Percentiles rank a stretch among this genome's conserved stretches.
Evolutionary conservation across 441 rosid genomes (phyloP).

Genomic region (Geranium incanum): DNA sequence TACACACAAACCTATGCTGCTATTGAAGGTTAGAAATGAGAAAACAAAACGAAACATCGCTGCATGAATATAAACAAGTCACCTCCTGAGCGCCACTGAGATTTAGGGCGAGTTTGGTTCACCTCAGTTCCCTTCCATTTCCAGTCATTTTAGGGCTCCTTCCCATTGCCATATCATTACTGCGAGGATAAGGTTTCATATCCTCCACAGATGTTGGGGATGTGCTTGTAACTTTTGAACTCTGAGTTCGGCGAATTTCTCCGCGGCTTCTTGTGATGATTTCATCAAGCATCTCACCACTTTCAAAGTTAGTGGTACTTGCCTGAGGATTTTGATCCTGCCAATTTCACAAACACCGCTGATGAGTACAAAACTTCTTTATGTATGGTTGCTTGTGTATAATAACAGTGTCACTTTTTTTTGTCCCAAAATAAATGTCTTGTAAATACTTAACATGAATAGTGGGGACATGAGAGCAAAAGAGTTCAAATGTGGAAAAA

Average conservation of each 20-base stretch:
- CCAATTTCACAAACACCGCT: slow-evolving; percentile 11
- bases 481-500: too few species aligned
- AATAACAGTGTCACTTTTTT: too few species aligned
- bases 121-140: slow-evolving; percentile 24
- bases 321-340: background rate
- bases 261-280: slow-evolving; percentile 69
- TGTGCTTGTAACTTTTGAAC: slow-evolving; percentile 53
- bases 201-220: slow-evolving; percentile 33
- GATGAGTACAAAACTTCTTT: background rate
- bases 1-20: slow-evolving; percentile 16
- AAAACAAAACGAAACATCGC: slow-evolving; percentile 14
- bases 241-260: slow-evolving; percentile 47
- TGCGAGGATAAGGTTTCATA: slow-evolving; percentile 37
- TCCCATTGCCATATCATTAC: slow-evolving; percentile 27
- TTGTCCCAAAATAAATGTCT: too few species aligned
- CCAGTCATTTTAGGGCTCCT: slow-evolving; percentile 28
- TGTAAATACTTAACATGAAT: too few species aligned
- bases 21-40: slow-evolving; percentile 17
- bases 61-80: slow-evolving; percentile 22
- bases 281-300: slow-evolving; percentile 58
- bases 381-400: too few species aligned
- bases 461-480: too few species aligned
- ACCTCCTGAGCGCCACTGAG: slow-evolving; percentile 35
- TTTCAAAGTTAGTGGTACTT: slow-evolving; percentile 22
- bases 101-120: slow-evolving; percentile 27